Percentiles rank a stretch among this genome's conserved stretches.
phyloP scores from a whole-genome alignment of 2,329 filamentous ascomycete species.

The Akanthomyces muscarius region DNA sequence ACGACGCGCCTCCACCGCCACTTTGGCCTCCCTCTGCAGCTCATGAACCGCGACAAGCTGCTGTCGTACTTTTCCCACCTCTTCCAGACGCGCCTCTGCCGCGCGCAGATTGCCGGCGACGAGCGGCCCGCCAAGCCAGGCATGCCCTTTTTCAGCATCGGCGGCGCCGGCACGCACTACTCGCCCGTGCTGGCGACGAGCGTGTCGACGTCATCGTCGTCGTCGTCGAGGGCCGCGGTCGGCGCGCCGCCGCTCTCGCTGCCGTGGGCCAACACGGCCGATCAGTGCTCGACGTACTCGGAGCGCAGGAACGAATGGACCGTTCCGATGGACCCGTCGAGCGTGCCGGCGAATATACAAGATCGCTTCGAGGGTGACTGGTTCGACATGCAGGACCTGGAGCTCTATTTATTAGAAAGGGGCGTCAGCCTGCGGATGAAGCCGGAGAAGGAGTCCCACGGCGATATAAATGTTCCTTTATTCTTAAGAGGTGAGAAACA shows the following conservation, averaged over 20 bases:
- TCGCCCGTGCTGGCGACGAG: not conserved
- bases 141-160: slow-evolving; percentile 57
- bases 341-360: slow-evolving; percentile 17
- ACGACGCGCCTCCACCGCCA: slow-evolving; percentile 12
- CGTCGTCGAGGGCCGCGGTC: not conserved
- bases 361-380: slow-evolving; percentile 19
- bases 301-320: slow-evolving; percentile 9
- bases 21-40: slow-evolving; percentile 18
- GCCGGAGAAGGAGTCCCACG: not conserved
- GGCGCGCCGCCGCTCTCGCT: slow-evolving; percentile 1
- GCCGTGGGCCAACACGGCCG: slow-evolving; percentile 14
- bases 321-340: slow-evolving; percentile 14
- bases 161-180: slow-evolving; percentile 55
- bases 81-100: slow-evolving; percentile 18
- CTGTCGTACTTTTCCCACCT: slow-evolving; percentile 19
- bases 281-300: slow-evolving; percentile 11
- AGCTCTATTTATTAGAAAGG: slow-evolving; percentile 18
- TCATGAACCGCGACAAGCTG: slow-evolving; percentile 18
- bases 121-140: not conserved
- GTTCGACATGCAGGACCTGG: slow-evolving; percentile 22
- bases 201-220: slow-evolving; percentile 3
- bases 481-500: slow-evolving; percentile 4
- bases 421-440: slow-evolving; percentile 10
- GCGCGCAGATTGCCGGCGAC: not conserved
- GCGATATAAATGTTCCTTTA: slow-evolving; percentile 9